Conservation (phyloP, 164 flowering plant genomes). For the Chimonanthus praecox region DNA sequence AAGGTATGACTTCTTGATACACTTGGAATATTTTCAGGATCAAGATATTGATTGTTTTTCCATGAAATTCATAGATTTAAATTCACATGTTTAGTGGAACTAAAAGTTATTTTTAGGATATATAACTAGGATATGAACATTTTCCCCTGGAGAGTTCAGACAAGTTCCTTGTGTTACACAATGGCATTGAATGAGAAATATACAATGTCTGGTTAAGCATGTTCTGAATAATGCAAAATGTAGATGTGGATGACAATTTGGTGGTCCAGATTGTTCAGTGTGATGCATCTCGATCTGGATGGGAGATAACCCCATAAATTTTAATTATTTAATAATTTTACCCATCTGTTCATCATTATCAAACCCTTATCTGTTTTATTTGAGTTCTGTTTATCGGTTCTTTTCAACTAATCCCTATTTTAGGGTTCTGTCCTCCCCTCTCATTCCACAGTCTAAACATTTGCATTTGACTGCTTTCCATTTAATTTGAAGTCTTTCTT, state of each 20-base stretch:
- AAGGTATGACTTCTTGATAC: conserved; percentile 46
- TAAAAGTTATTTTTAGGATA: too few relatives aligned
- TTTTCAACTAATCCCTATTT: too few relatives aligned
- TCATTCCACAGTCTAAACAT: too few relatives aligned
- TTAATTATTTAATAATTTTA: too few relatives aligned
- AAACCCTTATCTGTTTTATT: too few relatives aligned
- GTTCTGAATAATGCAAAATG: background rate
- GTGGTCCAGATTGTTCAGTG: background rate
- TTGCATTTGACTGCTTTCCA: too few relatives aligned
- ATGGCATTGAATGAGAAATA: too few relatives aligned
- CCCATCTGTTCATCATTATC: too few relatives aligned
- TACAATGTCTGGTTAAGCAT: background rate
- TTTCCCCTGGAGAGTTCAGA: background rate
- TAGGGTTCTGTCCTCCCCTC: too few relatives aligned
- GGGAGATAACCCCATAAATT: background rate
- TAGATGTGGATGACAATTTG: background rate
- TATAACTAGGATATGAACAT: background rate
- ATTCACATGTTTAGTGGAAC: background rate
- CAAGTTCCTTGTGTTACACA: background rate
- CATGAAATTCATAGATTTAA: background rate
- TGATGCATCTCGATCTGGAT: background rate
- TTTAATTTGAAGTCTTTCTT: too few relatives aligned
- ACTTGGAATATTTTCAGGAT: too few relatives aligned
- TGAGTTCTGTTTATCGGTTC: too few relatives aligned
- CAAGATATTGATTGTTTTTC: background rate